Percentiles rank a stretch among this genome's conserved stretches.
phyloP scores from a whole-genome alignment of 768 basidiomycete genomes.

The Favolaschia claudopus region DNA sequence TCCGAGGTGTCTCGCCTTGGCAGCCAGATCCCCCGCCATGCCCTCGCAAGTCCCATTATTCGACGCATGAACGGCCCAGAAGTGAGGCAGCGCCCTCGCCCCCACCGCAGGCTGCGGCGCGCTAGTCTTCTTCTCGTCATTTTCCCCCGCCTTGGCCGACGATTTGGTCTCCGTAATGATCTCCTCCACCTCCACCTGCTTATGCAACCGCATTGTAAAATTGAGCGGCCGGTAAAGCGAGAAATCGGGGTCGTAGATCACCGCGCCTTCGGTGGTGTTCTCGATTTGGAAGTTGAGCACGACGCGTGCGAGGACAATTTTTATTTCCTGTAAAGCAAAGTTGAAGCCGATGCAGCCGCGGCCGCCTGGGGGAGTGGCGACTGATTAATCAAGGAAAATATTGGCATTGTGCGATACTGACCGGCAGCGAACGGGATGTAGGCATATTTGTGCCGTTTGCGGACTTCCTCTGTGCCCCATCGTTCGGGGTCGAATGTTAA shows the following conservation, averaged over 20 bases:
- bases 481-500: slow-evolving; percentile 25
- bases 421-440: slow-evolving; percentile 24
- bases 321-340: slow-evolving; percentile 23
- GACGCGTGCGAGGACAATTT: slow-evolving; percentile 15
- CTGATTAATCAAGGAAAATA: neutral
- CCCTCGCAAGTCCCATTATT: slow-evolving; percentile 19
- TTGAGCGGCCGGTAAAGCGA: slow-evolving; percentile 21
- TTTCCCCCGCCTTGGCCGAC: neutral
- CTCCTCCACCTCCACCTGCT: slow-evolving; percentile 8
- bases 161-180: too few relatives aligned
- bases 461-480: slow-evolving; percentile 20
- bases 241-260: slow-evolving; percentile 27
- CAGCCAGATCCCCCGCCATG: slow-evolving; percentile 20
- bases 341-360: slow-evolving; percentile 25
- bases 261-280: slow-evolving; percentile 20
- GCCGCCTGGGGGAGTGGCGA: neutral
- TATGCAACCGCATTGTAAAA: slow-evolving; percentile 22
- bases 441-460: slow-evolving; percentile 18
- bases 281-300: slow-evolving; percentile 24
- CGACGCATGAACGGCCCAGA: slow-evolving; percentile 24
- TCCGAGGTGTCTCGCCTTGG: slow-evolving; percentile 17
- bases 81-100: neutral
- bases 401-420: too few relatives aligned
- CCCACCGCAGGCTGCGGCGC: slow-evolving; percentile 15
- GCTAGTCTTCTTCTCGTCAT: neutral